These are phyloP conservation scores for Scheffersomyces illinoinensis DNA, from an alignment of 1,139 yeast genomes.

Conservation along the genomic window DNA sequence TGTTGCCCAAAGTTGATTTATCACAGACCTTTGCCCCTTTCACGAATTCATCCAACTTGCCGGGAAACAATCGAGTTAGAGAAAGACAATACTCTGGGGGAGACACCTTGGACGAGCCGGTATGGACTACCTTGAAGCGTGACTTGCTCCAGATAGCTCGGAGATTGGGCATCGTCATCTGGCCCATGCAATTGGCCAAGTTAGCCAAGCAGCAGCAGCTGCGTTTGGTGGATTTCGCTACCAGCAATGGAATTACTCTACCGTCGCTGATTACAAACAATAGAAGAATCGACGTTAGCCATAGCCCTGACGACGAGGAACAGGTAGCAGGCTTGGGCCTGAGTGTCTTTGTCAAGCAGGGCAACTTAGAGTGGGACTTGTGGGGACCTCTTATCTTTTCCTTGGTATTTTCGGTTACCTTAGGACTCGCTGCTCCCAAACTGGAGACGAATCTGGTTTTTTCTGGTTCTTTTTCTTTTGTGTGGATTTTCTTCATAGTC, in stretches of 20 bases:
- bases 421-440: constrained; percentile 45
- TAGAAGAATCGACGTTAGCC: constrained; percentile 30
- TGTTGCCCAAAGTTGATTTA: constrained; percentile 43
- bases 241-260: constrained; percentile 44
- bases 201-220: constrained; percentile 48
- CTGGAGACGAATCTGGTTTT: constrained; percentile 47
- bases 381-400: constrained; percentile 89
- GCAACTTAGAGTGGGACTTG: constrained; percentile 73
- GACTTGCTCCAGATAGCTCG: constrained; percentile 68
- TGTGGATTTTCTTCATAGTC: constrained; percentile 59
- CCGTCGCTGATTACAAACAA: constrained; percentile 39
- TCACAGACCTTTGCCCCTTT: constrained; percentile 43
- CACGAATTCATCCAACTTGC: constrained; percentile 23
- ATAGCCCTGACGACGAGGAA: constrained; percentile 31
- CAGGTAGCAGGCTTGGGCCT: constrained; percentile 10
- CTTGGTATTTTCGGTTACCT: constrained; percentile 57
- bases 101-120: constrained; percentile 84
- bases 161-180: constrained; percentile 65
- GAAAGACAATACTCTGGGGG: constrained; percentile 82
- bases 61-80: constrained; percentile 55
- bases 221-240: constrained; percentile 43
- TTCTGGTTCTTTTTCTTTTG: constrained; percentile 48
- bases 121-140: constrained; percentile 63
- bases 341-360: constrained; percentile 17
- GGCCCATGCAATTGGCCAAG: constrained; percentile 59